A percentile compares a stretch with the other conserved stretches of the same genome.
These are phyloP conservation scores for Aegilops sharonensis DNA, from an alignment of 176 grass and related monocot genomes.

Conservation along the genomic window DNA sequence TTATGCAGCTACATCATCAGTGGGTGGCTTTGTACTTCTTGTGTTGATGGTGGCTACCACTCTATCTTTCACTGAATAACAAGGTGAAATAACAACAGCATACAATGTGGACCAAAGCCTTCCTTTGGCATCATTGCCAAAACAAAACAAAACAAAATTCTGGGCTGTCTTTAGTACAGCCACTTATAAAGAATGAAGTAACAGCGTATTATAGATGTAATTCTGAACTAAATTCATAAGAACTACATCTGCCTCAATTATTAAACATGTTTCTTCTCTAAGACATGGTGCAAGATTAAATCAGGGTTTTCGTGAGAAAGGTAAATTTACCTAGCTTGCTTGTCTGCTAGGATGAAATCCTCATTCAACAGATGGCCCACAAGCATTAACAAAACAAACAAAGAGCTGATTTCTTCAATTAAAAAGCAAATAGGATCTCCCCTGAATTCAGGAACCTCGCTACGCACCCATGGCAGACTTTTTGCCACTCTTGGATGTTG, in stretches of 20 bases:
- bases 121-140: background rate
- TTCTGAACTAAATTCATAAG: background rate
- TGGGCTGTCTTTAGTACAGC: background rate
- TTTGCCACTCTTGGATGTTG: slow-evolving; percentile 22
- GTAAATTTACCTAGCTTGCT: slow-evolving; percentile 16
- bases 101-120: background rate
- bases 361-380: slow-evolving; percentile 13
- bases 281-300: slow-evolving; percentile 10
- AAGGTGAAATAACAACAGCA: too few species aligned
- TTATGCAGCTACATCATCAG: too few species aligned
- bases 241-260: slow-evolving; percentile 27
- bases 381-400: slow-evolving; percentile 17
- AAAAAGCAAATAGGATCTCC: slow-evolving; percentile 25
- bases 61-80: too few species aligned
- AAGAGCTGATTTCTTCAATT: slow-evolving; percentile 21
- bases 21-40: too few species aligned
- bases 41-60: too few species aligned
- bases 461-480: background rate
- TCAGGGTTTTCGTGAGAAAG: background rate
- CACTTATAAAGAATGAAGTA: background rate
- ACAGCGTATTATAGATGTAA: background rate
- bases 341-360: background rate
- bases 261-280: slow-evolving; percentile 23
- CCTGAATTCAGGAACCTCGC: background rate
- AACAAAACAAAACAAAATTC: background rate